Evolutionary conservation across 208 protist genomes (phyloP).

Genomic region (Wallacemonas sp.): DNA sequence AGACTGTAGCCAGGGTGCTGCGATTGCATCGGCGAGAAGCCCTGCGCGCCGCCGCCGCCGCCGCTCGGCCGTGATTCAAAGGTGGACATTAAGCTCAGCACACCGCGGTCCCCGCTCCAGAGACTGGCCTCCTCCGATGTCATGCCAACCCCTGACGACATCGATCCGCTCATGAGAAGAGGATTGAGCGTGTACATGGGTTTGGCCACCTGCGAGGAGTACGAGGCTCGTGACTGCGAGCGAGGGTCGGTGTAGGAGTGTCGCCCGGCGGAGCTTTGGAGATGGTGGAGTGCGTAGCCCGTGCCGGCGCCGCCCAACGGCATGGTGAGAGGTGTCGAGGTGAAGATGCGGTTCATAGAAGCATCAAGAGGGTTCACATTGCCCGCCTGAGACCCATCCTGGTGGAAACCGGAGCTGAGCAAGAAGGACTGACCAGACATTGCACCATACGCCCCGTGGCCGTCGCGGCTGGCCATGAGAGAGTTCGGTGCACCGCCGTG

Average conservation of each 20-base stretch:
- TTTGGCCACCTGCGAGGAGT: not conserved
- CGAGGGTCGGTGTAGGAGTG: not conserved
- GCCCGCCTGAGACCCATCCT: constrained; percentile 13
- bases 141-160: not conserved
- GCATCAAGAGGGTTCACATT: constrained; percentile 10
- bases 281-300: not conserved
- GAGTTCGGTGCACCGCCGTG: not conserved
- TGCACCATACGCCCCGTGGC: not conserved
- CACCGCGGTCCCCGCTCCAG: constrained; percentile 7
- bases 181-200: constrained; percentile 5
- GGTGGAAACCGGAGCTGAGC: constrained; percentile 3
- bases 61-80: not conserved
- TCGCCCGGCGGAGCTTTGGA: not conserved
- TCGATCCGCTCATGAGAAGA: not conserved
- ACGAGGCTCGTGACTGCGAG: not conserved
- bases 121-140: not conserved
- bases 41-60: not conserved
- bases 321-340: no score
- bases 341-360: constrained; percentile 4
- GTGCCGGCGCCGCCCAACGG: not conserved
- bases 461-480: not conserved
- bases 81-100: constrained; percentile 9
- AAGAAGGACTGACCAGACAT: not conserved
- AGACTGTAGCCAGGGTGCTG: not conserved
- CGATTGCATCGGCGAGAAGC: not conserved